Evolutionary conservation across 1,284 basidiomycete genomes (phyloP).

Genomic region (Mycena sp.): DNA sequence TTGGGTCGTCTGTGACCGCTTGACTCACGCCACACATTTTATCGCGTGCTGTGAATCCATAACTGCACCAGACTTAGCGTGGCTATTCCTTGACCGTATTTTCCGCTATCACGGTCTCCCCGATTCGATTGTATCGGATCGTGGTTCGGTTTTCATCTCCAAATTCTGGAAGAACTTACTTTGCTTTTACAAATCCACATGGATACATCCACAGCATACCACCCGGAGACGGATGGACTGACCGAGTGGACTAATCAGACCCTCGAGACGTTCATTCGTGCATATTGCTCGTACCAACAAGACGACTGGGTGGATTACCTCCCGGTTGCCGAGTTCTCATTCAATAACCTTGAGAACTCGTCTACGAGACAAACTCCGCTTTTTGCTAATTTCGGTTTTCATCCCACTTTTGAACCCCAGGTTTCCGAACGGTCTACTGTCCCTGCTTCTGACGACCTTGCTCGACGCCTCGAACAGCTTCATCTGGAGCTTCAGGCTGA

Average conservation of each 20-base stretch:
- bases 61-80: constrained; percentile 43
- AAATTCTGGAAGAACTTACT: constrained; percentile 41
- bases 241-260: constrained; percentile 55
- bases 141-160: constrained; percentile 44
- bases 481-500: constrained; percentile 40
- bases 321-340: constrained; percentile 54
- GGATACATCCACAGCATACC: constrained; percentile 41
- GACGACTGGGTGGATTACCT: constrained; percentile 55
- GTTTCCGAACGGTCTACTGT: constrained; percentile 33
- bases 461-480: constrained; percentile 28
- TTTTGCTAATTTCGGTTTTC: constrained; percentile 48
- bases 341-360: constrained; percentile 50
- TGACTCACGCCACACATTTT: constrained; percentile 49
- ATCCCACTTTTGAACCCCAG: constrained; percentile 38
- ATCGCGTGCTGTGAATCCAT: constrained; percentile 44
- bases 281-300: constrained; percentile 51
- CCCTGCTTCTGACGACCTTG: constrained; percentile 36
- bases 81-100: constrained; percentile 42
- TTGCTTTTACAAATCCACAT: constrained; percentile 33
- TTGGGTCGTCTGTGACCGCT: constrained; percentile 49
- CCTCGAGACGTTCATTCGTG: constrained; percentile 50
- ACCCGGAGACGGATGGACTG: constrained; percentile 46
- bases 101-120: constrained; percentile 46
- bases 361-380: constrained; percentile 53
- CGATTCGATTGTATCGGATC: constrained; percentile 42